Conservation (phyloP, 164 flowering plant species). For the Echeveria elegans region DNA sequence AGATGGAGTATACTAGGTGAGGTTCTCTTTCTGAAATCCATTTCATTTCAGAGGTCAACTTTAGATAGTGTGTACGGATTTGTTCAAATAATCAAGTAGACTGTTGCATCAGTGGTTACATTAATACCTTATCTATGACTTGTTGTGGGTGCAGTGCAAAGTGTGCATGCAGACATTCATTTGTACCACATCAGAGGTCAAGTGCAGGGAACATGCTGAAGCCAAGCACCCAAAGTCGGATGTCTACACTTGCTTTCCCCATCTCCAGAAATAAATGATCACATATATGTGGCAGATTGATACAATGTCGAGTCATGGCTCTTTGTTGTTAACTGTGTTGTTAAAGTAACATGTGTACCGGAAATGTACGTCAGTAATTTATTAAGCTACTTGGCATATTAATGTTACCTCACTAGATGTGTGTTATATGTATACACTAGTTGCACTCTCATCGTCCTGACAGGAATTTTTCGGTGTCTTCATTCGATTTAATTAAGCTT, state of each 20-base stretch:
- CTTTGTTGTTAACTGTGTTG: background rate
- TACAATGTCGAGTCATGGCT: background rate
- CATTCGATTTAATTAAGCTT: too few relatives aligned
- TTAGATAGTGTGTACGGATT: background rate
- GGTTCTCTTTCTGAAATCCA: background rate
- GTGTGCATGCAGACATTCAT: constrained; percentile 95
- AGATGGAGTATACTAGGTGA: background rate
- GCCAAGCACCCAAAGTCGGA: constrained; percentile 83
- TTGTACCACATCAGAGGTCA: constrained; percentile 83
- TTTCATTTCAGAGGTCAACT: background rate
- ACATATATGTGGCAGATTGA: background rate
- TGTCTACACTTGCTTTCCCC: constrained; percentile 57
- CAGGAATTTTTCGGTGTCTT: too few relatives aligned
- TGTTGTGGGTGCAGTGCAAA: constrained; percentile 71
- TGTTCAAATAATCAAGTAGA: background rate
- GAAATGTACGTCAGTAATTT: background rate
- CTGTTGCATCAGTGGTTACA: background rate
- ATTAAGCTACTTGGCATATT: too few relatives aligned
- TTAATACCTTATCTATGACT: background rate
- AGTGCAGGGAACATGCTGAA: constrained; percentile 91
- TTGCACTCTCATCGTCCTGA: too few relatives aligned
- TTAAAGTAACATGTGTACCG: background rate
- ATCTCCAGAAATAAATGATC: constrained; percentile 50
- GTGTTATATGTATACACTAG: background rate
- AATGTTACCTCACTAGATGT: background rate